Conservation (phyloP, 305 asterid species). For the Fraxinus paxiana region DNA sequence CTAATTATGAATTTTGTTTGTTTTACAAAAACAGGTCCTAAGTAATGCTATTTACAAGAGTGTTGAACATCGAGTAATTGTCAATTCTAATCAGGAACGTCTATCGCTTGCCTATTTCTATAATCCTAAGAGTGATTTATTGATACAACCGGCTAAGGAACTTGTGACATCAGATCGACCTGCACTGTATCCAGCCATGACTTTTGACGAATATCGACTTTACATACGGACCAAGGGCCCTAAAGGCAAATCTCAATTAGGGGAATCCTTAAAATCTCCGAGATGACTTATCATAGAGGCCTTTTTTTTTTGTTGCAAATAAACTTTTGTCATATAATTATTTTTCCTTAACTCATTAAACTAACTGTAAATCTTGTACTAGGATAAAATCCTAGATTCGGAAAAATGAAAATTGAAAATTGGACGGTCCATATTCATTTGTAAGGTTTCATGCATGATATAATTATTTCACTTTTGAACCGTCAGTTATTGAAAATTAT, state of each 20-base stretch:
- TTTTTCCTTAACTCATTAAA: not conserved
- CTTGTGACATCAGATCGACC: conserved; percentile 45
- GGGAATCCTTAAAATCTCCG: conserved; percentile 32
- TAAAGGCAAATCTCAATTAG: conserved; percentile 69
- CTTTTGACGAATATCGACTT: conserved; percentile 59
- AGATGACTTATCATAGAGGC: not conserved
- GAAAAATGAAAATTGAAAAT: not conserved
- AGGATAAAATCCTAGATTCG: not conserved
- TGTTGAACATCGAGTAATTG: conserved; percentile 72
- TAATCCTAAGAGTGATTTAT: conserved; percentile 64
- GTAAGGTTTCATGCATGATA: not conserved
- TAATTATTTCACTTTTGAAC: not conserved
- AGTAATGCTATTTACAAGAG: conserved; percentile 68
- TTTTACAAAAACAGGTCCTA: conserved; percentile 36
- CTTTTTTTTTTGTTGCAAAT: not conserved
- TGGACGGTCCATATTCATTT: not conserved
- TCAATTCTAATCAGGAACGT: conserved; percentile 53
- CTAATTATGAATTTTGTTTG: not conserved
- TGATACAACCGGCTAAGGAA: conserved; percentile 53
- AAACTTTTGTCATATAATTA: not conserved
- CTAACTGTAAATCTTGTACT: not conserved
- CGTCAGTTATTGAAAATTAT: not conserved
- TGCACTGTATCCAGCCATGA: conserved; percentile 56
- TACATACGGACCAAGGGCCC: conserved; percentile 81
- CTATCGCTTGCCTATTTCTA: conserved; percentile 67